phyloP scores from a whole-genome alignment of 768 basidiomycete genomes.

The Crassisporium funariophilum region DNA sequence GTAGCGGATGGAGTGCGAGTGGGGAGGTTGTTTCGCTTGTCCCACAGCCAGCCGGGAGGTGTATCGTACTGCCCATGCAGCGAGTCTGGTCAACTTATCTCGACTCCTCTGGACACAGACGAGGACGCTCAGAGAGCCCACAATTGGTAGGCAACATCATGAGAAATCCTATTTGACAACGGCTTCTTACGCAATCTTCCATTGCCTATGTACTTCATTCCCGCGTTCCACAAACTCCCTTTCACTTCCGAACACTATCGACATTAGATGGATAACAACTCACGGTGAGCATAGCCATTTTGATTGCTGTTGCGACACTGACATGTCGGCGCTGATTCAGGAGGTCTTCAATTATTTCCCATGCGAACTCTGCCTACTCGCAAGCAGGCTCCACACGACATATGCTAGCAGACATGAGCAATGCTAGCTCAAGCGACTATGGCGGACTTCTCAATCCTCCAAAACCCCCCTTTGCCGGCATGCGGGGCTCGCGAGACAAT shows the following conservation, averaged over 20 bases:
- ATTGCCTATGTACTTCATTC: conserved; percentile 4
- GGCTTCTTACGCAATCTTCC: conserved; percentile 8
- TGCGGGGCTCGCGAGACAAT: not conserved
- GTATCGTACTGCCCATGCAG: too few species aligned
- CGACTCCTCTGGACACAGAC: conserved; percentile 19
- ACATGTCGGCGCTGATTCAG: conserved; percentile 23
- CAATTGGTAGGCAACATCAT: conserved; percentile 11
- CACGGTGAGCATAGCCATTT: too few species aligned
- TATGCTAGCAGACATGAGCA: conserved; percentile 32
- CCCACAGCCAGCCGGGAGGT: too few species aligned
- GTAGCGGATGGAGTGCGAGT: too few species aligned
- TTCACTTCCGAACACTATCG: not conserved
- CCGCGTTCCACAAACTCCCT: not conserved
- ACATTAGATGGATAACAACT: not conserved
- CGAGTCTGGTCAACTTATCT: conserved; percentile 55
- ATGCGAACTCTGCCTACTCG: conserved; percentile 40
- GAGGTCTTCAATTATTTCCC: conserved; percentile 32
- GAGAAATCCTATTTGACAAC: conserved; percentile 3
- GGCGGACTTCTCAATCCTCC: conserved; percentile 39
- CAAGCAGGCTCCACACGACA: conserved; percentile 46
- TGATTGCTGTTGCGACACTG: not conserved
- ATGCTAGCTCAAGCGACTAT: conserved; percentile 18
- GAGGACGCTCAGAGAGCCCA: conserved; percentile 3
- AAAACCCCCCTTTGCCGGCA: conserved; percentile 34
- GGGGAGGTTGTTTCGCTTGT: too few species aligned